Evolutionary conservation across 2,329 filamentous ascomycete genomes (phyloP), one percentile per base, ranked within the genome.

Genomic region (Fusarium longipes): DNA sequence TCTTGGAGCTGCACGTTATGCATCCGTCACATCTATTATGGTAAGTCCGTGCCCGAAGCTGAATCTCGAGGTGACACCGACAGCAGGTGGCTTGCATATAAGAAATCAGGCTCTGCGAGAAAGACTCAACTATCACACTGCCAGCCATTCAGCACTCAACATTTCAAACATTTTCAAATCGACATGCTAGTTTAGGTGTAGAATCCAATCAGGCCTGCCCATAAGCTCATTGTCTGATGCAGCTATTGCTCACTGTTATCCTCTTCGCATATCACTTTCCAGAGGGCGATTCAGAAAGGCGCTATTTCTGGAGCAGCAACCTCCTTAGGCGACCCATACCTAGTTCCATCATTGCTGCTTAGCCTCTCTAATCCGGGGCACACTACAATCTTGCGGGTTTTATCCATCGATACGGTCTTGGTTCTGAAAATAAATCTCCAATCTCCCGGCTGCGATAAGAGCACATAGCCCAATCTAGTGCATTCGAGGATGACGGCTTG

Each of bases 381-480:
- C 12, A 78, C 70, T 7, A 77, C 70, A 1, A 73, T 33, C 30
- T 24, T 48, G 2, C 47, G 24, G 38, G 52, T 12, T 36, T 33
- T 43, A 14, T 39, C 47, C 27, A 14, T 9, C 2, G 36, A 20
- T 22, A 39, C 22, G 20, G 22, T 39, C 11, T 36, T 59, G 30
- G 24, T 54, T 3, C 44, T 58, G 52, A 75, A 76, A 15, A 75
- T 56, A 49, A 81, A 77, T 2, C 63, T 55, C 73, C 77, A 81
- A 32, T 82, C 80, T 9, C 73, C 72, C 1, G 80, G 80, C 49
- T 83, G 81, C 6, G 81, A 83, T 30, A 83, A 71, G 8, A 83
- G 50, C 18, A 78, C 51, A 57, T 82, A 80, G 12, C 81, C 82
- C 25, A 83, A 72, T 48, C 75, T 79, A 18, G 78, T 72, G 35